phyloP scores from a whole-genome alignment of 192 early-diverging fungal genomes.

The Linnemannia hyalina region DNA sequence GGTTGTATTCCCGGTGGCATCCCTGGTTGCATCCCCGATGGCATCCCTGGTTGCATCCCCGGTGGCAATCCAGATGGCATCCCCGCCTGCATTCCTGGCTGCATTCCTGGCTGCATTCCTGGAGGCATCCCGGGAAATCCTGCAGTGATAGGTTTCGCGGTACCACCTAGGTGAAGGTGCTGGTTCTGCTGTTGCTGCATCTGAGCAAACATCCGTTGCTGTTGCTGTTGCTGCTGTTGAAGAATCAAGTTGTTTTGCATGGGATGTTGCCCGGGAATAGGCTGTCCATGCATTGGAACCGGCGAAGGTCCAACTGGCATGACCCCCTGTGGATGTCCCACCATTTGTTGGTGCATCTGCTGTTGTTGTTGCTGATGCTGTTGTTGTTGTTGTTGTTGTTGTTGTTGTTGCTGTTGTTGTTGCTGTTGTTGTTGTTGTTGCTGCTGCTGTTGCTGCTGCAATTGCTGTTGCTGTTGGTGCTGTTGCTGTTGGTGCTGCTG shows the following conservation, averaged over 20 bases:
- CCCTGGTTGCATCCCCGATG: constrained; percentile 1
- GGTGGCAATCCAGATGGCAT: not conserved
- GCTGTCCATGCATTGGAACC: constrained; percentile 16
- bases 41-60: constrained; percentile 7
- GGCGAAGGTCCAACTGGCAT: constrained; percentile 14
- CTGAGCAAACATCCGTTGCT: constrained; percentile 23
- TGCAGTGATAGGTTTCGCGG: constrained; percentile 16
- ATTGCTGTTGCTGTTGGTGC: constrained; percentile 29
- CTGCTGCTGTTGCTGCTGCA: constrained; percentile 19
- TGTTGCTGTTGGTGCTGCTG: constrained; percentile 13
- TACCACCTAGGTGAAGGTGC: constrained; percentile 23
- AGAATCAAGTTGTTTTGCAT: constrained; percentile 37
- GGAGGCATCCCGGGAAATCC: constrained; percentile 7
- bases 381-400: constrained; percentile 19
- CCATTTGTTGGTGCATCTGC: constrained; percentile 40
- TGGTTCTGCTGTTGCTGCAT: constrained; percentile 30
- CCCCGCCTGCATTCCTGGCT: not conserved
- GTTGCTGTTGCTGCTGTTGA: constrained; percentile 45
- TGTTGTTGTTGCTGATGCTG: constrained; percentile 31
- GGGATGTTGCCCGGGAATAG: constrained; percentile 16
- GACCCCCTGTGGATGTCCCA: constrained; percentile 17
- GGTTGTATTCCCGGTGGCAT: not conserved
- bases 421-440: constrained; percentile 29
- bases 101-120: not conserved
- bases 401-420: constrained; percentile 27